Conservation (phyloP, 805 yeast genomes). For the Peterozyma toletana region DNA sequence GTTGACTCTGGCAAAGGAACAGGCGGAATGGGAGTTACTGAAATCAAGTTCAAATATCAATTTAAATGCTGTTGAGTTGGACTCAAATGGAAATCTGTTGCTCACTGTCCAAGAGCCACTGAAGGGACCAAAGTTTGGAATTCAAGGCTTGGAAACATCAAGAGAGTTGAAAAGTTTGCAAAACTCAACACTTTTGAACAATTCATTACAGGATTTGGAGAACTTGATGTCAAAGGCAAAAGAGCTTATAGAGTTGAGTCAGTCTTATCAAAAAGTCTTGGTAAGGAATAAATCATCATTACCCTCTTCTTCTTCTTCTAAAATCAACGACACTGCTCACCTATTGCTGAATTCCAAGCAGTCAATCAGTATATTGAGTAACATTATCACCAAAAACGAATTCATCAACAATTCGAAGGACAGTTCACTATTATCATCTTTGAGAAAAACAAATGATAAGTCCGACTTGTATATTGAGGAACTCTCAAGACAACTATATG, state of each 20-base stretch:
- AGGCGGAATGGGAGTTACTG: constrained; percentile 37
- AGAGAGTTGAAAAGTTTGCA: constrained; percentile 47
- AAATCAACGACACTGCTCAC: constrained; percentile 17
- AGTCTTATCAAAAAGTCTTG: constrained; percentile 27
- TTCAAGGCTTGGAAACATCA: constrained; percentile 58
- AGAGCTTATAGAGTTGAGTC: constrained; percentile 56
- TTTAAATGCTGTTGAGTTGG: constrained; percentile 24
- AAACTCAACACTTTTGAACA: constrained; percentile 54
- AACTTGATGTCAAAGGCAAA: constrained; percentile 72
- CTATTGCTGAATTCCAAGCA: constrained; percentile 20
- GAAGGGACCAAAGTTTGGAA: constrained; percentile 39
- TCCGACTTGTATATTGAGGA: constrained; percentile 40
- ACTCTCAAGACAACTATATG: constrained; percentile 72
- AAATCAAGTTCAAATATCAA: constrained; percentile 19
- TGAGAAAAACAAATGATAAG: constrained; percentile 10
- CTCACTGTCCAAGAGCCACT: neutral
- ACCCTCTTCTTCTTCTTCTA: constrained; percentile 3
- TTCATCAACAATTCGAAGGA: constrained; percentile 17
- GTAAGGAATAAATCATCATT: constrained; percentile 4
- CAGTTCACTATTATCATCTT: constrained; percentile 12
- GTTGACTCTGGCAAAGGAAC: constrained; percentile 36
- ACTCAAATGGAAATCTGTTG: neutral
- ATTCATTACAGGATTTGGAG: constrained; percentile 71
- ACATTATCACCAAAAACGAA: constrained; percentile 20
- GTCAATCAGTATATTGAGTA: constrained; percentile 19